Base-by-base conservation (phyloP, 192 early-diverging fungal species). In the Coemansia furcata region DNA sequence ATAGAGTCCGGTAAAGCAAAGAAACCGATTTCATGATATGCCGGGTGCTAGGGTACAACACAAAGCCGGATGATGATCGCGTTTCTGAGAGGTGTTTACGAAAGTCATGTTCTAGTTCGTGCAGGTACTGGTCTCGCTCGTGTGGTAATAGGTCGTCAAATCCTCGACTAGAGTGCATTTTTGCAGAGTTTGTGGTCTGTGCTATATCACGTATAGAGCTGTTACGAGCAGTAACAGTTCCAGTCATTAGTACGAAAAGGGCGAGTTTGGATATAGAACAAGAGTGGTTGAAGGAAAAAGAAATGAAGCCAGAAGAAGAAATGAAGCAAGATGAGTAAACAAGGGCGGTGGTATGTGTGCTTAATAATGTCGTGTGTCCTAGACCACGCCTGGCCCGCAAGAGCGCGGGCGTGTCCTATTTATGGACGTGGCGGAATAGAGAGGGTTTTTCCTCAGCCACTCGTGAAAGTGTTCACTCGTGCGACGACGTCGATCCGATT, bases 21-120 rank as follows among this genome's bases (percentile, higher is more conserved):
- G 42, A 47, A 17, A 46, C 29, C 8, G 62, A 42, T 10, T 32
- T 44, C 62, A 63, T 63, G 40, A 63, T 47, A 19, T 46, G 29
- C n/a, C 29, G 42, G 15, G 29, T 63, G 62, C 44, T 63, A 33
- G 62, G 62, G n/a, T 46, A 42, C 29, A 63, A 30, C 29, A 32
- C 43, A 21, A 47, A 63, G 29, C 62, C 32, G n/a, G 62, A 35
- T 17, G 43, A 26, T 33, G 62, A n/a, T 12, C 35, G 47, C 17
- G 19, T 36, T 47, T 63, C 43, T 8, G 40, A 21, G 15, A 63
- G 47, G 19, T 47, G 21, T 47, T 49, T 63, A 35, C 42, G 47
- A 33, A 63, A 47, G 47, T 47, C 62, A 21, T 49, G 30, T 11
- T 47, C 43, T 21, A 63, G 29, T 11, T 49, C 26, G 9, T 23